Evolutionary conservation across 805 yeast species (phyloP), one percentile per base, ranked within the genome.

Genomic region (Metschnikowia picachoensis): DNA sequence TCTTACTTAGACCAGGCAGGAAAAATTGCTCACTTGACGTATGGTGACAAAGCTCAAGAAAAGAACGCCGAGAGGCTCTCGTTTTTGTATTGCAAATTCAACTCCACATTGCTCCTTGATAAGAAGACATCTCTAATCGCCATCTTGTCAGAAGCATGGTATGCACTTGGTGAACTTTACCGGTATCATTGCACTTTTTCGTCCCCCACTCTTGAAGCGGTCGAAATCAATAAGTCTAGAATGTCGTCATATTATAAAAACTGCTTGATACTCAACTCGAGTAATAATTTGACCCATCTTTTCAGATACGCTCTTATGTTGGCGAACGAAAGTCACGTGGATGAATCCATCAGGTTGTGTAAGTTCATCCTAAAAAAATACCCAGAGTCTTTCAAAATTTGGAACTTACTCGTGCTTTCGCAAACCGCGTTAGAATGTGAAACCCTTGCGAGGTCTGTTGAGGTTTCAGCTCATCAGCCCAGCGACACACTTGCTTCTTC

Each of bases 401-500:
- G 92, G 82, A 86, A 86, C 58, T 65, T 87, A 52, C 66, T 86
- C 35, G 78, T 82, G 0, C 72, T 87, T 46, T 63, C 85, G n/a
- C 70, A 82, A 29, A 77, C 91, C 0, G 75, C 83, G 0, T 74
- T 75, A 34, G 87, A 85, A 46, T 79, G 77, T 48, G 72, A 70
- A 39, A 47, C 55, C 29, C 54, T 59, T 3, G 59, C 53, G 14
- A 48, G 42, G 8, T 48, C 37, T 14, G 35, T 13, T 28, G 39
- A 43, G 12, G 17, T 12, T 6, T 32, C 45, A 30, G 14, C 14
- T 27, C 13, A 11, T 3, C 32, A 14, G 12, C n/a, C 8, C n/a
- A 39, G 17, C n/a, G 35, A 35, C 27, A 20, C 41, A 10, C 25
- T 8, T 4, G 8, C n/a, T 20, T 11, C 10, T 9, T 2, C 31